These are phyloP conservation scores for Alternaria rosae DNA, from an alignment of 2,329 filamentous ascomycete species.

Conservation along the genomic window DNA sequence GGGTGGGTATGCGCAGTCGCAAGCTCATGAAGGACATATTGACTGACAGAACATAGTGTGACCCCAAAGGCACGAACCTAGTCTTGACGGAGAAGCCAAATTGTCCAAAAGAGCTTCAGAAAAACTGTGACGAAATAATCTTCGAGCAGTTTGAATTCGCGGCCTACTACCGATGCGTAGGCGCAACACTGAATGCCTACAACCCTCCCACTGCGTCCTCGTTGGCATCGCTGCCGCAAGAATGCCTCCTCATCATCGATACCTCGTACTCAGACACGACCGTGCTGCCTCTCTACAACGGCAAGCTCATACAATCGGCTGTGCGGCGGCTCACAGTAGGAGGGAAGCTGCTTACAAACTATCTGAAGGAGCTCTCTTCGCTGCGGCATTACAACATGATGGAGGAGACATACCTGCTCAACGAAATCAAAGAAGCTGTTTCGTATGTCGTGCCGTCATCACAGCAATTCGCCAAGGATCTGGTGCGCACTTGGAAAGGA, in stretches of 20 bases:
- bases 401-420: conserved; percentile 91
- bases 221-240: conserved; percentile 65
- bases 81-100: conserved; percentile 88
- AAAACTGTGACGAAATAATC: conserved; percentile 93
- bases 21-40: background rate
- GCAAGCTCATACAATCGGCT: conserved; percentile 79
- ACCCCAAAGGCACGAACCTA: conserved; percentile 82
- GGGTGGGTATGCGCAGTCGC: conserved; percentile 47
- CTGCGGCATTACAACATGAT: conserved; percentile 94
- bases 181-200: conserved; percentile 79
- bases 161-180: conserved; percentile 79
- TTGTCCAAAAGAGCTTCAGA: conserved; percentile 78
- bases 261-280: conserved; percentile 93
- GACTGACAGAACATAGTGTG: conserved; percentile 58
- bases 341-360: conserved; percentile 91
- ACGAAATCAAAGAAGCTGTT: conserved; percentile 91
- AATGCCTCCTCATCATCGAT: conserved; percentile 88
- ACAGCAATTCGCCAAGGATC: conserved; percentile 69
- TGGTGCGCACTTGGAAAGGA: conserved; percentile 82
- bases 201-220: conserved; percentile 60
- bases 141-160: conserved; percentile 97
- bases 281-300: conserved; percentile 83
- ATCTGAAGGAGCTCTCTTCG: conserved; percentile 87
- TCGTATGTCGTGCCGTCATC: conserved; percentile 79
- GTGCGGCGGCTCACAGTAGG: conserved; percentile 88